Conservation (phyloP, 2,329 filamentous ascomycete genomes). For the Didymellaceae sp. region DNA sequence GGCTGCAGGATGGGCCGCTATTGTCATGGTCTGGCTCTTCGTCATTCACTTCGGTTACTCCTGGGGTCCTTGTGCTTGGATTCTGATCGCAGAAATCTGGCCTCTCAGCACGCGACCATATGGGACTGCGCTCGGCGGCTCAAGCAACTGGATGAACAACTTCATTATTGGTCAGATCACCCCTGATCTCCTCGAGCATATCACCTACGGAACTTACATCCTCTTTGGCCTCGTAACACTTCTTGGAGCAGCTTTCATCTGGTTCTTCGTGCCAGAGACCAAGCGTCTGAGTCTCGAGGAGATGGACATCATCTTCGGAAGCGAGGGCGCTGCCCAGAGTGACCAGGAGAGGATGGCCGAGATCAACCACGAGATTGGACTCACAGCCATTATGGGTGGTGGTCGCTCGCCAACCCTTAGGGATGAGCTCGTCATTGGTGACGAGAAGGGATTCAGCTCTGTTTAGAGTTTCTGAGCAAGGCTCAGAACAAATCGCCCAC, state of each 20-base stretch:
- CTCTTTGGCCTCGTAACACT: conserved; percentile 71
- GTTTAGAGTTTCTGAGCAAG: not conserved
- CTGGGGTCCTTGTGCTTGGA: conserved; percentile 78
- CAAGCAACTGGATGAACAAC: conserved; percentile 58
- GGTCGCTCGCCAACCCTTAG: conserved; percentile 1
- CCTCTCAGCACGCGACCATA: conserved; percentile 71
- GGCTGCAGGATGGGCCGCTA: conserved; percentile 73
- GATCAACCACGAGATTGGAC: conserved; percentile 73
- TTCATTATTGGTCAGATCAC: conserved; percentile 73
- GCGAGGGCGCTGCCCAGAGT: conserved; percentile 67
- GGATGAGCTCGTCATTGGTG: conserved; percentile 18
- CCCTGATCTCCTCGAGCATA: conserved; percentile 68
- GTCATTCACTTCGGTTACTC: conserved; percentile 77
- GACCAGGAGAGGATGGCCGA: conserved; percentile 74
- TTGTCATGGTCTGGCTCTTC: conserved; percentile 75
- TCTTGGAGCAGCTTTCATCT: conserved; percentile 64
- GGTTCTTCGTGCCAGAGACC: conserved; percentile 61
- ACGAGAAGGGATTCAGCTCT: conserved; percentile 19
- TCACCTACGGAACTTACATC: conserved; percentile 75
- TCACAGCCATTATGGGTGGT: conserved; percentile 49
- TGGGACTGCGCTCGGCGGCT: conserved; percentile 71
- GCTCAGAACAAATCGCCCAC: not conserved
- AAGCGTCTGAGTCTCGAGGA: conserved; percentile 61
- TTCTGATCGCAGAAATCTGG: conserved; percentile 77
- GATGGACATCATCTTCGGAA: conserved; percentile 72